phyloP scores from a whole-genome alignment of 2,329 filamentous ascomycete species.

The Torrubiellomyces zombiae region DNA sequence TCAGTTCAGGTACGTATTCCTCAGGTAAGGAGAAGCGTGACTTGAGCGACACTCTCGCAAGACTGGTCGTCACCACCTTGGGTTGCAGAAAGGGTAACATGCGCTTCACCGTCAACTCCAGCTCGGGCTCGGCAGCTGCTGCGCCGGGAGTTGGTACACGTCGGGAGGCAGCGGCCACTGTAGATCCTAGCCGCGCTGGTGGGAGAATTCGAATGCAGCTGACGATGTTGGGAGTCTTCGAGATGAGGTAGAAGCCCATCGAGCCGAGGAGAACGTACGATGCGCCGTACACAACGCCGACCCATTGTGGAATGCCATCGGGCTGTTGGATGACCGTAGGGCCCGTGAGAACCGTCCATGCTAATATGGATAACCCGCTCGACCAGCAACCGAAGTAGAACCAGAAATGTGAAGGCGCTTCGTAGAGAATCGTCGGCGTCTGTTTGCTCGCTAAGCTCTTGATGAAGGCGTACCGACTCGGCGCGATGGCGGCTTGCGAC shows the following conservation, averaged over 20 bases:
- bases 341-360: constrained; percentile 19
- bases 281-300: constrained; percentile 37
- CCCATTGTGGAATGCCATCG: constrained; percentile 35
- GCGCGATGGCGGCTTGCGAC: constrained; percentile 6
- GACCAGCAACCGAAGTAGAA: constrained; percentile 44
- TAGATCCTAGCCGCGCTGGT: constrained; percentile 14
- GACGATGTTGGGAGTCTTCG: constrained; percentile 41
- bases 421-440: constrained; percentile 44
- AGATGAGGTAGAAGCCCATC: constrained; percentile 42
- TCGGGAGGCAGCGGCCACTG: constrained; percentile 5
- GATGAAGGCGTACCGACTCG: constrained; percentile 27
- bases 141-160: constrained; percentile 3
- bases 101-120: constrained; percentile 36
- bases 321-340: constrained; percentile 20
- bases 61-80: constrained; percentile 21
- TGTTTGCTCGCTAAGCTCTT: constrained; percentile 37
- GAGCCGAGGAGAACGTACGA: constrained; percentile 42
- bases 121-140: constrained; percentile 17
- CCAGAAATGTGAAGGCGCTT: constrained; percentile 45
- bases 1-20: constrained; percentile 19
- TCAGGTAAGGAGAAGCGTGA: constrained; percentile 21
- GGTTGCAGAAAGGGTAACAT: constrained; percentile 29
- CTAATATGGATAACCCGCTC: constrained; percentile 26
- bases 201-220: constrained; percentile 39
- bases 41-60: constrained; percentile 18